Percentiles rank a stretch among this genome's conserved stretches.
Evolutionary conservation across 2,329 filamentous ascomycete species (phyloP).

Genomic region (Diaporthe sp.): DNA sequence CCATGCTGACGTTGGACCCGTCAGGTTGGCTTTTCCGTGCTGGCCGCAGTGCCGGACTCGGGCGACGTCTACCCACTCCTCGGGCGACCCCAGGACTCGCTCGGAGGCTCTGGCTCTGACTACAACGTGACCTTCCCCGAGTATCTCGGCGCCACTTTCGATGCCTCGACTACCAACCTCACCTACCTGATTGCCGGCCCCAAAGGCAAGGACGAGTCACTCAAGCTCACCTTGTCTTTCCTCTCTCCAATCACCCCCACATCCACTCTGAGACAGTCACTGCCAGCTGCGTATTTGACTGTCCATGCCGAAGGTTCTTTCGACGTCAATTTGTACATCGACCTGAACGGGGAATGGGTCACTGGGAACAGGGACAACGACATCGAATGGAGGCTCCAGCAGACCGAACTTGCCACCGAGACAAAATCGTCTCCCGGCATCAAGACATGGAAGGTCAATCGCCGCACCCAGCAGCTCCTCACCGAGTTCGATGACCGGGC

Average conservation of each 20-base stretch:
- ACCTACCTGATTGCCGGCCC: conserved; percentile 58
- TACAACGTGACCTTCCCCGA: conserved; percentile 59
- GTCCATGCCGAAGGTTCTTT: conserved; percentile 77
- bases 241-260: conserved; percentile 86
- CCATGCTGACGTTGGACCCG: conserved; percentile 25
- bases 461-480: conserved; percentile 75
- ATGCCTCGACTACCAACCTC: conserved; percentile 65
- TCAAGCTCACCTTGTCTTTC: conserved; percentile 65
- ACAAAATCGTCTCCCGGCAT: conserved; percentile 56
- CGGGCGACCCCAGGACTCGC: conserved; percentile 66
- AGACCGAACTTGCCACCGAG: conserved; percentile 51
- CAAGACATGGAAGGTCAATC: conserved; percentile 77
- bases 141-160: conserved; percentile 61
- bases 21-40: conserved; percentile 64
- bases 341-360: conserved; percentile 84
- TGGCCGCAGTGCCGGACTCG: conserved; percentile 60
- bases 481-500: conserved; percentile 81
- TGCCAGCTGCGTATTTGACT: conserved; percentile 86
- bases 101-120: conserved; percentile 49
- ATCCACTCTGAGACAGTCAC: conserved; percentile 83
- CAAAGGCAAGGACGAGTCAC: conserved; percentile 45
- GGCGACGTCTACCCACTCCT: conserved; percentile 64
- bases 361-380: conserved; percentile 79
- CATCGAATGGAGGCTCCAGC: conserved; percentile 78
- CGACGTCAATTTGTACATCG: conserved; percentile 75